phyloP scores from a whole-genome alignment of 306 rosid species.

The barrel medic (Medicago truncatula) region MtrunA17r5.0-ANR NC_053047.1:1939001-1939500 shows the following conservation, averaged over 20 bases:
- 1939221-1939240: constrained; percentile 22
- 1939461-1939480: no score
- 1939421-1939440: no score
- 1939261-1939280: not conserved
- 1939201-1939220: constrained; percentile 39
- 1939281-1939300: not conserved
- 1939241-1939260: not conserved
- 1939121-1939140: not conserved
- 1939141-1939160: not conserved
- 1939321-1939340: not conserved
- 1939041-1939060: constrained; percentile 43
- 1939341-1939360: not conserved
- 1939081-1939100: not conserved
- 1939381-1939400: no score
- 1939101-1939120: not conserved
- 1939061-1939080: constrained; percentile 37
- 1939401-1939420: no score
- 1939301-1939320: not conserved
- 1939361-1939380: no score
- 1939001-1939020: constrained; percentile 35
- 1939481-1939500: no score
- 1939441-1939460: no score
- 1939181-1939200: constrained; percentile 25
- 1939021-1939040: constrained; percentile 46
- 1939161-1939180: constrained; percentile 5